Evolutionary conservation across 106 monocot species (phyloP), one percentile per base, ranked within the genome.

Genomic region (Dactylorhiza incarnata): DNA sequence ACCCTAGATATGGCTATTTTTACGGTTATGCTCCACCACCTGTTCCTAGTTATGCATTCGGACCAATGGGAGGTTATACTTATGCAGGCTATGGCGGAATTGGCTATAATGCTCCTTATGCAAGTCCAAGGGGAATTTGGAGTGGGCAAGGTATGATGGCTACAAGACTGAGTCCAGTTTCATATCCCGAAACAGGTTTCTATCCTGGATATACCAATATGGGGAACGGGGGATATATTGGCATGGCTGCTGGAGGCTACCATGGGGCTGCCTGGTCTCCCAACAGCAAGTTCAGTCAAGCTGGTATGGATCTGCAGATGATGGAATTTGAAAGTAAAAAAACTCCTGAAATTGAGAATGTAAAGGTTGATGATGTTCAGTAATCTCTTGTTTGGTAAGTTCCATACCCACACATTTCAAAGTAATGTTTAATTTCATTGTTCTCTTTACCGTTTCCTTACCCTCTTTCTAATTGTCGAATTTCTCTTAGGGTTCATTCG

Each of bases 61-160:
- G 81, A 66, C 13, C 69, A 3, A 63, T 45, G 49, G 76, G 70
- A 51, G 76, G 82, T 45, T 87, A 87, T 58, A 45, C 76, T 17
- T 51, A 77, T 78, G 81, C 75, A 26, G 72, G 59, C 49, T 81
- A 83, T 76, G 84, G 81, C 76, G 78, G 81, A 68, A 16, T 78
- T 6, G 19, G 69, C 37, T 89, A 86, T 74, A 76, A 72, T 14
- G 45, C 59, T 77, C 71, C 78, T 49, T 82, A 58, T 82, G 50
- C 37, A 9, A 47, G 51, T 45, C 37, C 69, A 23, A 75, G 82
- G 72, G 74, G 72, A 6, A 72, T 78, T 12, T 87, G 80, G 79
- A 75, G 54, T 74, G 79, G 74, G 45, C 77, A 55, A 16, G 78
- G 74, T 65, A 58, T 78, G 72, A 45, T 73, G 58, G 76, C 45